Conservation (phyloP, 2,329 filamentous ascomycete genomes). For the Penicillium sp. region DNA sequence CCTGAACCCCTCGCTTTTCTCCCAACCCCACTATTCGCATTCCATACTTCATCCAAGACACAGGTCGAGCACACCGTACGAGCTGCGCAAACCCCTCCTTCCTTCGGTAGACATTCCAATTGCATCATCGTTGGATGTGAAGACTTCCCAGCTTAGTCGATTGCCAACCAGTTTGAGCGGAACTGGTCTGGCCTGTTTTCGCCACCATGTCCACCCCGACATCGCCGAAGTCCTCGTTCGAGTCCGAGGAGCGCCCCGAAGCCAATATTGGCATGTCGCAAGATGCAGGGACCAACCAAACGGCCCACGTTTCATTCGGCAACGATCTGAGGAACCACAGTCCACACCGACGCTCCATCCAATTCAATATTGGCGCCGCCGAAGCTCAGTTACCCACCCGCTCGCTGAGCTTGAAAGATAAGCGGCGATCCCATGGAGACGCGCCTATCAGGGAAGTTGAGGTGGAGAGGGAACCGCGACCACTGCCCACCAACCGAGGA, state of each 20-base stretch:
- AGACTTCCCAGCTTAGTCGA: neutral
- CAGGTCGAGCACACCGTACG: no score
- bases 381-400: constrained; percentile 28
- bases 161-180: neutral
- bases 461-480: constrained; percentile 25
- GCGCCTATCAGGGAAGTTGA: constrained; percentile 12
- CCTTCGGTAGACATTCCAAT: no score
- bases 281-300: constrained; percentile 13
- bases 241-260: constrained; percentile 15
- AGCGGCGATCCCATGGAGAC: constrained; percentile 22
- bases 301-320: constrained; percentile 20
- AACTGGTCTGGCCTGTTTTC: neutral
- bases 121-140: neutral
- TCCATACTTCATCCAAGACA: no score
- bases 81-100: no score
- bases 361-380: constrained; percentile 32
- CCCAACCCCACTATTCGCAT: no score
- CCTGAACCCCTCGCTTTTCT: no score
- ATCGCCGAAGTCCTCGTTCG: constrained; percentile 18
- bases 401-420: constrained; percentile 24
- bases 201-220: constrained; percentile 16
- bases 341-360: constrained; percentile 35
- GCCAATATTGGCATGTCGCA: constrained; percentile 11
- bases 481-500: constrained; percentile 23
- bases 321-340: constrained; percentile 21